Evolutionary conservation across 2,329 filamentous ascomycete species (phyloP).

Genomic region (Fusarium sulawesiense): DNA sequence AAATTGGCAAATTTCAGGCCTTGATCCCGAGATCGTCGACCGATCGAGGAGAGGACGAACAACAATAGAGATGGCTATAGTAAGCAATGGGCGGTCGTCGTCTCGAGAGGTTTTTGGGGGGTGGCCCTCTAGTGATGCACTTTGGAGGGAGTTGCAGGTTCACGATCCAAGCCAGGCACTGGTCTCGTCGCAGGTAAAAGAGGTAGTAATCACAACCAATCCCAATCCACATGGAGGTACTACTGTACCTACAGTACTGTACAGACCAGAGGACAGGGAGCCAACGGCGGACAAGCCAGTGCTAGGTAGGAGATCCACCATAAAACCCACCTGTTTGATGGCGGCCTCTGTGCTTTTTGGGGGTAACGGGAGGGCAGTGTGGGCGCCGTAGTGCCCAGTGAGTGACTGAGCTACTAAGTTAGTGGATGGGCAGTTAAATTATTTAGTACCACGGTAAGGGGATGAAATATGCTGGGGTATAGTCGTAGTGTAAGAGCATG

Average conservation of each 20-base stretch:
- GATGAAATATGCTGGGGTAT: slow-evolving; percentile 40
- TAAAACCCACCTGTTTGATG: slow-evolving; percentile 42
- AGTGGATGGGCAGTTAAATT: slow-evolving; percentile 41
- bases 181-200: slow-evolving; percentile 37
- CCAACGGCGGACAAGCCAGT: slow-evolving; percentile 40
- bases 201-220: slow-evolving; percentile 28
- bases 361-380: slow-evolving; percentile 30
- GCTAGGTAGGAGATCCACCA: slow-evolving; percentile 38
- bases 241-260: slow-evolving; percentile 7
- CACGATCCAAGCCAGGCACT: slow-evolving; percentile 44
- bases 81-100: slow-evolving; percentile 41
- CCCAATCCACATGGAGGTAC: slow-evolving; percentile 28
- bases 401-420: background rate
- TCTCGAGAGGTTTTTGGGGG: slow-evolving; percentile 27
- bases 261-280: slow-evolving; percentile 24
- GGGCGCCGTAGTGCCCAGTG: slow-evolving; percentile 26
- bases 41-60: slow-evolving; percentile 26
- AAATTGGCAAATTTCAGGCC: slow-evolving; percentile 35
- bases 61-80: slow-evolving; percentile 16
- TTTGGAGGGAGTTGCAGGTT: slow-evolving; percentile 45
- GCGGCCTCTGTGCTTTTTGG: slow-evolving; percentile 42
- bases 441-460: slow-evolving; percentile 39
- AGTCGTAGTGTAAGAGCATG: slow-evolving; percentile 38
- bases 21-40: slow-evolving; percentile 33
- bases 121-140: slow-evolving; percentile 39